A percentile compares a stretch with the other conserved stretches of the same genome.
phyloP scores from a whole-genome alignment of 768 basidiomycete genomes.

The Leucosporidium scottii region DNA sequence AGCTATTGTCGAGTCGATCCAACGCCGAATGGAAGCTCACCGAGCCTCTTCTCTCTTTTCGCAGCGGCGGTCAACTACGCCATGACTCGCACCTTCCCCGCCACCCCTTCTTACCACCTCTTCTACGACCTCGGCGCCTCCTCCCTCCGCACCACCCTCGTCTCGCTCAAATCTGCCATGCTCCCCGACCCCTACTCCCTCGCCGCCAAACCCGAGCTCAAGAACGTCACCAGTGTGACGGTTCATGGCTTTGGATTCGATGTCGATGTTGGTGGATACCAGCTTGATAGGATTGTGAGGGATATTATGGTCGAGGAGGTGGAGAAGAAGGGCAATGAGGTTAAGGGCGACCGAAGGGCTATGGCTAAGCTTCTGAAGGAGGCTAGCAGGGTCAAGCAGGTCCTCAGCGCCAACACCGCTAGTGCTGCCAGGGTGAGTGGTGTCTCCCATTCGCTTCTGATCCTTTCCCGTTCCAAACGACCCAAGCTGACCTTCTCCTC shows the following conservation, averaged over 20 bases:
- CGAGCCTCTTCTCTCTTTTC: background rate
- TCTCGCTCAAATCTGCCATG: slow-evolving; percentile 52
- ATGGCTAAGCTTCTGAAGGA: slow-evolving; percentile 95
- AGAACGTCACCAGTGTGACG: slow-evolving; percentile 49
- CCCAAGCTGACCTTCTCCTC: no score
- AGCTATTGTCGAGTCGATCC: background rate
- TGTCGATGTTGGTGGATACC: slow-evolving; percentile 65
- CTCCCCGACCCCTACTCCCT: slow-evolving; percentile 46
- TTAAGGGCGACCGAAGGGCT: slow-evolving; percentile 61
- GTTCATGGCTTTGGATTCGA: slow-evolving; percentile 80
- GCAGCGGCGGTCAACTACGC: slow-evolving; percentile 91
- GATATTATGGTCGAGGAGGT: slow-evolving; percentile 73
- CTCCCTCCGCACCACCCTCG: slow-evolving; percentile 68
- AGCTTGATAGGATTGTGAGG: slow-evolving; percentile 72
- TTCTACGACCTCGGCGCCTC: slow-evolving; percentile 92
- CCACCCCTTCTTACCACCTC: slow-evolving; percentile 66
- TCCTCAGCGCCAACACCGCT: slow-evolving; percentile 87
- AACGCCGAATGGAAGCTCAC: background rate
- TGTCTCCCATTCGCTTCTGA: background rate
- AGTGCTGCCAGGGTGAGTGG: slow-evolving; percentile 60
- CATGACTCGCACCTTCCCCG: slow-evolving; percentile 82
- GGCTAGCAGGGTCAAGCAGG: slow-evolving; percentile 78
- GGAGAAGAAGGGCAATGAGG: slow-evolving; percentile 52
- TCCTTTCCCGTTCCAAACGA: slow-evolving; percentile 8
- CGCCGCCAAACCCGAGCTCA: slow-evolving; percentile 40